phyloP scores from a whole-genome alignment of 1,139 yeast genomes.

The Meyerozyma elateridarum region DNA sequence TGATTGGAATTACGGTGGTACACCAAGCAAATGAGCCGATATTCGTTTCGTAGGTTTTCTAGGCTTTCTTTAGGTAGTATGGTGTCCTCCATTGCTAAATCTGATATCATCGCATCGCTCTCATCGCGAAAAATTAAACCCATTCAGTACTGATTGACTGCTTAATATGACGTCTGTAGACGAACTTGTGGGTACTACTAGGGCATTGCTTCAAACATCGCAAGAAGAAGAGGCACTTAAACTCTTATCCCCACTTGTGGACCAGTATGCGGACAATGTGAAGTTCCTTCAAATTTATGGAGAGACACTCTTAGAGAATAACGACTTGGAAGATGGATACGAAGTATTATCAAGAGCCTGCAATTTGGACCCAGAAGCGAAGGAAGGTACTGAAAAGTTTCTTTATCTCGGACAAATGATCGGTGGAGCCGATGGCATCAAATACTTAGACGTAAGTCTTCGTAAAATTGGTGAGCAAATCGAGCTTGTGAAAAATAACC shows the following conservation, averaged over 20 bases:
- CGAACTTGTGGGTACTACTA: conserved; percentile 17
- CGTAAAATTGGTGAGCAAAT: conserved; percentile 43
- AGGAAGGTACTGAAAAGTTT: conserved; percentile 70
- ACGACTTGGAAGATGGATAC: conserved; percentile 75
- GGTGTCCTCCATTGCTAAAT: not conserved
- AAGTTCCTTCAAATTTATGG: conserved; percentile 48
- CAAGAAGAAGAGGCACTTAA: conserved; percentile 40
- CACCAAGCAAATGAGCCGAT: conserved; percentile 51
- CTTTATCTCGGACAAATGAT: conserved; percentile 86
- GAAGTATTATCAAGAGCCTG: conserved; percentile 59
- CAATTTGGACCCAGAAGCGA: conserved; percentile 63
- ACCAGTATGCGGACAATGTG: conserved; percentile 25
- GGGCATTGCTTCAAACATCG: conserved; percentile 33
- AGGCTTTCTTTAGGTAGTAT: not conserved
- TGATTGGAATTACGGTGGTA: conserved; percentile 75
- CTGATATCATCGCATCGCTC: conserved; percentile 3
- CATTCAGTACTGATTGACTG: not conserved
- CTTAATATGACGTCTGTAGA: conserved; percentile 8
- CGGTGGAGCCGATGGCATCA: conserved; percentile 76
- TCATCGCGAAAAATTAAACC: conserved; percentile 3
- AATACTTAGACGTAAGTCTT: conserved; percentile 63
- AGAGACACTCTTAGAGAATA: conserved; percentile 73
- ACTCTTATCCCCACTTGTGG: conserved; percentile 26
- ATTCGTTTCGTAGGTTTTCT: conserved; percentile 34
- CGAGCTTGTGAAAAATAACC: conserved; percentile 20